Conservation (phyloP, 495 filamentous ascomycete genomes). For the Podospora bellae-mahoneyi region DNA sequence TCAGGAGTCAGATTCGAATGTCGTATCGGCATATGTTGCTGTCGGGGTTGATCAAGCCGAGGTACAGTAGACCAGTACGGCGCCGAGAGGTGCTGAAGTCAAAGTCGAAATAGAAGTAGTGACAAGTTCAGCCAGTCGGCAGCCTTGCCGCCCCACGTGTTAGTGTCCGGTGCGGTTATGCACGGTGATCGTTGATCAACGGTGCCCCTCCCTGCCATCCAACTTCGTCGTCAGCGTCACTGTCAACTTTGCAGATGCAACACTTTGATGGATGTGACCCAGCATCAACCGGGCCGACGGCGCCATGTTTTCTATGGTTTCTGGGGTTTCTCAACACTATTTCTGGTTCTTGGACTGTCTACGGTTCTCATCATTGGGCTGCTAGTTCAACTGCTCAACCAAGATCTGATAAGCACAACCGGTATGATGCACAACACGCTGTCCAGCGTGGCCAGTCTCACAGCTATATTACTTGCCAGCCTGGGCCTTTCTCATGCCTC, state of each 20-base stretch:
- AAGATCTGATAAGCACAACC: not conserved
- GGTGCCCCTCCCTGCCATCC: not conserved
- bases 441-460: not conserved
- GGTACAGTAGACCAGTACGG: not conserved
- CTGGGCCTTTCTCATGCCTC: not conserved
- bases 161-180: not conserved
- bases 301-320: not conserved
- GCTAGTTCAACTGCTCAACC: not conserved
- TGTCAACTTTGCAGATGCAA: not conserved
- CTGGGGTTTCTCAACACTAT: not conserved
- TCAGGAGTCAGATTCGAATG: slow-evolving; percentile 2
- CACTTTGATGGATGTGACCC: not conserved
- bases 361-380: not conserved
- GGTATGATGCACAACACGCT: not conserved
- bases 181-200: not conserved
- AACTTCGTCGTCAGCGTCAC: not conserved
- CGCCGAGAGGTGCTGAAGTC: not conserved
- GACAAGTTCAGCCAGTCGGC: slow-evolving; percentile 12
- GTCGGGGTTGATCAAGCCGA: not conserved
- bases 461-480: not conserved
- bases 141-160: slow-evolving; percentile 19
- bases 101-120: not conserved
- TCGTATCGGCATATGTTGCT: slow-evolving; percentile 7
- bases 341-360: not conserved
- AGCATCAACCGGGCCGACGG: not conserved